Base-by-base conservation (phyloP, 345 rosid genomes). In the Dimocarpus longan region DNA sequence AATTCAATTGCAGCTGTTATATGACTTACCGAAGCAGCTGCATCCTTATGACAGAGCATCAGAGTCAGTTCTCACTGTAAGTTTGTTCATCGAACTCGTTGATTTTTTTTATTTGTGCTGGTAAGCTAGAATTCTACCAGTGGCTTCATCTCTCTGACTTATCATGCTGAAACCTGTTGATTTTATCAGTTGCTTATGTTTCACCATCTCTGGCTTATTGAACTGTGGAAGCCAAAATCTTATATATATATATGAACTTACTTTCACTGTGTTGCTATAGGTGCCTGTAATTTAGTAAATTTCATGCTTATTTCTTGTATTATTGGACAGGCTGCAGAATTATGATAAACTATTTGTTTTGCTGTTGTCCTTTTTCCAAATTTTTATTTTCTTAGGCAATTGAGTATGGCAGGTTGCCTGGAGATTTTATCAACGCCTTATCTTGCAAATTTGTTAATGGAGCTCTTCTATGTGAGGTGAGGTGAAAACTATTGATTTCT, bases 21-120 rank as follows among this genome's bases (percentile, higher is more conserved):
- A n/a, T n/a, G n/a, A n/a, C n/a, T n/a, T n/a, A n/a, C n/a, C n/a
- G n/a, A n/a, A n/a, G n/a, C n/a, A n/a, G n/a, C n/a, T n/a, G n/a
- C n/a, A n/a, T n/a, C n/a, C n/a, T n/a, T n/a, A n/a, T n/a, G n/a
- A n/a, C n/a, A n/a, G n/a, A n/a, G n/a, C n/a, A n/a, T n/a, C n/a
- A n/a, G n/a, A n/a, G n/a, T n/a, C n/a, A n/a, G n/a, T n/a, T n/a
- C 62, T 82, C 68, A 43, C 62, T 65, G 85, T 82, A 68, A 77
- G 79, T 59, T 44, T 52, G 46, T 40, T 42, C 32, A 28, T 42
- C 32, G 42, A n/a, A 26, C 26, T 57, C 22, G 22, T 26, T 11
- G n/a, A n/a, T 32, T 26, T 26, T 26, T n/a, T 26, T 26, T 0
- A 26, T 13, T 70, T 28, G n/a, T 71, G 62, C 52, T 71, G n/a